Evolutionary conservation across 148 eudicot species (phyloP).

Genomic region (Dianthus caryophyllus): DNA sequence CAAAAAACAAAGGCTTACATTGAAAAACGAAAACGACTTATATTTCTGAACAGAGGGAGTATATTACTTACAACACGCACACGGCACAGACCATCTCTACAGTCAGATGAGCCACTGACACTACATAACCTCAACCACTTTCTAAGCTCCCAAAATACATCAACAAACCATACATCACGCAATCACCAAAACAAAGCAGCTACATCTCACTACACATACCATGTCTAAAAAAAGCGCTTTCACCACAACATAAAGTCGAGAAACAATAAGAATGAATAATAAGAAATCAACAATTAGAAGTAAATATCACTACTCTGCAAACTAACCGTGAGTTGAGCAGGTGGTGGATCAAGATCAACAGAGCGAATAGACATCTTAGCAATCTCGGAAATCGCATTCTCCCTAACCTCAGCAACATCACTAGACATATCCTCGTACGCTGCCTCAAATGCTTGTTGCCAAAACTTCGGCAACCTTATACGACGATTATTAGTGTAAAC

Average conservation of each 20-base stretch:
- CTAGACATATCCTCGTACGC: slow-evolving; percentile 81
- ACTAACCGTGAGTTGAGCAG: slow-evolving; percentile 53
- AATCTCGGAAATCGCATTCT: slow-evolving; percentile 70
- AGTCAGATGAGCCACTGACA: not conserved
- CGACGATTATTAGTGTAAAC: slow-evolving; percentile 61
- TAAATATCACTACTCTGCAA: not conserved
- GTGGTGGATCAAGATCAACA: slow-evolving; percentile 50
- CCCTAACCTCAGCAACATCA: slow-evolving; percentile 52
- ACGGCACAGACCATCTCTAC: not conserved
- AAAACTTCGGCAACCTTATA: slow-evolving; percentile 61
- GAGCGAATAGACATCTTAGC: slow-evolving; percentile 77
- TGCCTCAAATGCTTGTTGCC: slow-evolving; percentile 93
- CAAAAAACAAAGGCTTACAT: too few relatives aligned
- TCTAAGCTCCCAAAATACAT: not conserved
- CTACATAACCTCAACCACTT: not conserved
- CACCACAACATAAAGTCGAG: not conserved
- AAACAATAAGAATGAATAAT: not conserved
- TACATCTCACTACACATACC: not conserved
- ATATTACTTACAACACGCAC: not conserved
- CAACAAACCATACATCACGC: not conserved
- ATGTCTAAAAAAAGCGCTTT: too few relatives aligned
- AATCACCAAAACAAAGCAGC: not conserved
- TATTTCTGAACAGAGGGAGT: too few relatives aligned
- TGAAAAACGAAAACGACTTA: too few relatives aligned
- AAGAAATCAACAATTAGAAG: not conserved